Base-by-base conservation (phyloP, 2,329 filamentous ascomycete species). In the Phaeosphaeria sp. region DNA sequence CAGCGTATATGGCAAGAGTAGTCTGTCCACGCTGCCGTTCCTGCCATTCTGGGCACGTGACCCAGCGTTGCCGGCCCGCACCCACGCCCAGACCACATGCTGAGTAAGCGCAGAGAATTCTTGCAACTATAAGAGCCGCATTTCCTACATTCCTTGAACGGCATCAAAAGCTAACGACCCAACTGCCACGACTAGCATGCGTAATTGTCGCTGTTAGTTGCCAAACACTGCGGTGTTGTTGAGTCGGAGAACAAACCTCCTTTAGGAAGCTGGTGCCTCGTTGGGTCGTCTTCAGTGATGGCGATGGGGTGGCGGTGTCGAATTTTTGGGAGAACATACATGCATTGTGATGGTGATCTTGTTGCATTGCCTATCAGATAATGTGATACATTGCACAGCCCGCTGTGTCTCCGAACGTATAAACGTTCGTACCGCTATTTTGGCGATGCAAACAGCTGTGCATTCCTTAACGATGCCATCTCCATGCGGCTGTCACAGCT, bases 301-400 rank as follows among this genome's bases (percentile, higher is more conserved):
- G 86, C 87, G 85, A 89, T 87, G 87, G 82, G 85, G 79, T 80
- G 79, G 79, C 82, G 85, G 89, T 89, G 88, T 89, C 87, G 86
- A 89, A 85, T 76, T 84, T 89, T 82, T 62, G 55, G 85, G 87
- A 87, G 87, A 79, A 87, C 85, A 86, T 83, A 78, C 77, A 76
- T 58, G 52, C 51, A 11, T 21, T 33, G 44, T 21, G 9, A 27
- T n/a, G n/a, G n/a, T n/a, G 25, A 27, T 27, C 9, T 25, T 54
- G 46, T 46, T 25, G n/a, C 10, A 30, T n/a, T 49, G 36, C 15
- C 27, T 15, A 48, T 46, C 3, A 13, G 23, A 25, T 3, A 1
- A 27, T 27, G 25, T 27, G 25, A 9, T 27, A 27, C 9, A 4
- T 27, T 27, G 25, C 25, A 9, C 25, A 9, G 9, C n/a, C n/a